Conservation (phyloP, 352 stramenopile genomes). For the Globisporangium viniferum region DNA sequence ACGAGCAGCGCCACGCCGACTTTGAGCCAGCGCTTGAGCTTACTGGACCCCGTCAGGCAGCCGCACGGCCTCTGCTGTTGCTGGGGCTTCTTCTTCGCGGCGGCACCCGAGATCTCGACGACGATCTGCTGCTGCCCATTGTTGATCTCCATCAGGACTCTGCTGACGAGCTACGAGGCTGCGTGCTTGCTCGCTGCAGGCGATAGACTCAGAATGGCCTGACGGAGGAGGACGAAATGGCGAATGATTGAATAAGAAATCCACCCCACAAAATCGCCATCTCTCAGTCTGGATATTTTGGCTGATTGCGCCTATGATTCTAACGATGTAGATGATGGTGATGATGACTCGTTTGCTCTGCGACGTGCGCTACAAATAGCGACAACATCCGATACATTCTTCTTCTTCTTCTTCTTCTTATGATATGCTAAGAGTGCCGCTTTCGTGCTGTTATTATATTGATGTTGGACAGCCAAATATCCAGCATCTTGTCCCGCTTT, state of each 20-base stretch:
- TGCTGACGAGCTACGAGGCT: background rate
- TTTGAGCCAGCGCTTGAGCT: conserved; percentile 28
- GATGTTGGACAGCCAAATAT: background rate
- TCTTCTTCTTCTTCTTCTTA: background rate
- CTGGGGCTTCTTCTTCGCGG: background rate
- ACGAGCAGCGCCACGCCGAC: conserved; percentile 13
- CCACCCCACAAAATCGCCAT: background rate
- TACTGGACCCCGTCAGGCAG: conserved; percentile 7
- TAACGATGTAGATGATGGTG: background rate
- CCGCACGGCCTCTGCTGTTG: background rate
- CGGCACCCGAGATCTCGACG: background rate
- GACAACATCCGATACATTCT: background rate
- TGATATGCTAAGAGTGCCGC: background rate
- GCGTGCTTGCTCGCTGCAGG: background rate
- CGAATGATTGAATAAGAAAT: background rate
- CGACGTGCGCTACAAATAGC: background rate
- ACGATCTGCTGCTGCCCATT: background rate
- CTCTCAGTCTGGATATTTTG: background rate
- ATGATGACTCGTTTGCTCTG: background rate
- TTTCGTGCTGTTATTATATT: too few species aligned
- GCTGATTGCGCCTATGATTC: background rate
- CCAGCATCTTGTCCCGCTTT: background rate
- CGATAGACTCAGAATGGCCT: background rate
- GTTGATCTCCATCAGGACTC: background rate
- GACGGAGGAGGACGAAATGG: background rate